Evolutionary conservation across 2,329 filamentous ascomycete species (phyloP).

Genomic region (Neofusicoccum ribis): DNA sequence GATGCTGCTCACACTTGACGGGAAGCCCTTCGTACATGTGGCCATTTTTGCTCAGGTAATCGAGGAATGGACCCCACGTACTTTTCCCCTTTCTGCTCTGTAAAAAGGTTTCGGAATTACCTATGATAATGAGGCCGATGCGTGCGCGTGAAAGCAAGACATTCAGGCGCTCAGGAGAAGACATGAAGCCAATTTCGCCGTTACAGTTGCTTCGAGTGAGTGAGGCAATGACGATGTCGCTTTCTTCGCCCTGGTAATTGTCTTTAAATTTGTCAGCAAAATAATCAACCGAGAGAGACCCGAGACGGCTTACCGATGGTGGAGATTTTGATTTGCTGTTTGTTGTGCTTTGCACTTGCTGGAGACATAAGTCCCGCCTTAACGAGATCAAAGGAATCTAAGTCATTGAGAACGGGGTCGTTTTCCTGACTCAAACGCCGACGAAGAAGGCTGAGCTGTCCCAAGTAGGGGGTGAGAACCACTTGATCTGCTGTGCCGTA

Average conservation of each 20-base stretch:
- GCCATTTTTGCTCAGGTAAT: constrained; percentile 52
- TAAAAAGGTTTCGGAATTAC: constrained; percentile 68
- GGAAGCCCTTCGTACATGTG: constrained; percentile 45
- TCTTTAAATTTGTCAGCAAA: constrained; percentile 47
- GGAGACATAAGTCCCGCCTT: constrained; percentile 61
- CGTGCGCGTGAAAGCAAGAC: constrained; percentile 69
- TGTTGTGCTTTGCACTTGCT: constrained; percentile 53
- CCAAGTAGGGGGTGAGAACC: constrained; percentile 71
- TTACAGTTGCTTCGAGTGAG: constrained; percentile 65
- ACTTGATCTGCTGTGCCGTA: constrained; percentile 67
- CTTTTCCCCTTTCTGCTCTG: constrained; percentile 57
- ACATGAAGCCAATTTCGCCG: constrained; percentile 71
- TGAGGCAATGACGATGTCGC: constrained; percentile 68
- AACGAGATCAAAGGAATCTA: constrained; percentile 65
- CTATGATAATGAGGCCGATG: constrained; percentile 66
- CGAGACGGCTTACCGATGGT: constrained; percentile 61
- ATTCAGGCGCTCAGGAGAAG: constrained; percentile 65
- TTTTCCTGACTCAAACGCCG: constrained; percentile 56
- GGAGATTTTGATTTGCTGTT: constrained; percentile 60
- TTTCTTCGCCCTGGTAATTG: constrained; percentile 78
- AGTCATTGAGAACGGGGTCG: constrained; percentile 67
- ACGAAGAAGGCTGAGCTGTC: constrained; percentile 62
- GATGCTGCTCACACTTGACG: constrained; percentile 40
- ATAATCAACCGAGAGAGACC: not conserved
- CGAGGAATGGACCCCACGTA: constrained; percentile 61